phyloP scores from a whole-genome alignment of 2,329 filamentous ascomycete species.

The Cadophora luteo-olivacea region DNA sequence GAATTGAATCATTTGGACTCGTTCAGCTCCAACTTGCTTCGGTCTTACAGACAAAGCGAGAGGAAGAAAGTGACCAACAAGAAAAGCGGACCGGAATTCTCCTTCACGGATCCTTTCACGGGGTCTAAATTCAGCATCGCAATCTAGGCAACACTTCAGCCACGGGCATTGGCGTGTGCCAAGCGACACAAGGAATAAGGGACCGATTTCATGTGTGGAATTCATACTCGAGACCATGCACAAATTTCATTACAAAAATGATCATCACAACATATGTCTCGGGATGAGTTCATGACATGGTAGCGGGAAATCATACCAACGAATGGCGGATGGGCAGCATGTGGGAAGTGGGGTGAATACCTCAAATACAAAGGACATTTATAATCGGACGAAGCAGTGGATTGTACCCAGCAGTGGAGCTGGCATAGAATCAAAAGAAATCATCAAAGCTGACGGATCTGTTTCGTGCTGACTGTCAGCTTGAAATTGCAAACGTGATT shows the following conservation, averaged over 20 bases:
- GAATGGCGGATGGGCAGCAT: neutral
- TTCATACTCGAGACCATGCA: neutral
- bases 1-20: conserved; percentile 25
- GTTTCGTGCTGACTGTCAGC: neutral
- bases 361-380: neutral
- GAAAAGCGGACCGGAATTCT: neutral
- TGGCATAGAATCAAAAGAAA: neutral
- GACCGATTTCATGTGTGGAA: neutral
- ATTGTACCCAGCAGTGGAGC: neutral
- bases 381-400: neutral
- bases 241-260: too few species aligned
- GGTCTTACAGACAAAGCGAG: conserved; percentile 6
- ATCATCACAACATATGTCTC: too few species aligned
- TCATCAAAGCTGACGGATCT: neutral
- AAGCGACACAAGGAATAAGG: neutral
- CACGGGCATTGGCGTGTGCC: neutral
- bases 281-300: too few species aligned
- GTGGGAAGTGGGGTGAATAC: neutral
- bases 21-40: conserved; percentile 27
- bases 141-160: neutral
- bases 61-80: neutral
- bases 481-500: neutral
- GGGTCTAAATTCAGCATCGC: neutral
- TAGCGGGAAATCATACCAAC: too few species aligned
- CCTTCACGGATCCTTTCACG: conserved; percentile 7